phyloP scores from a whole-genome alignment of 2,329 filamentous ascomycete genomes.

The Penicillium thymicola region DNA sequence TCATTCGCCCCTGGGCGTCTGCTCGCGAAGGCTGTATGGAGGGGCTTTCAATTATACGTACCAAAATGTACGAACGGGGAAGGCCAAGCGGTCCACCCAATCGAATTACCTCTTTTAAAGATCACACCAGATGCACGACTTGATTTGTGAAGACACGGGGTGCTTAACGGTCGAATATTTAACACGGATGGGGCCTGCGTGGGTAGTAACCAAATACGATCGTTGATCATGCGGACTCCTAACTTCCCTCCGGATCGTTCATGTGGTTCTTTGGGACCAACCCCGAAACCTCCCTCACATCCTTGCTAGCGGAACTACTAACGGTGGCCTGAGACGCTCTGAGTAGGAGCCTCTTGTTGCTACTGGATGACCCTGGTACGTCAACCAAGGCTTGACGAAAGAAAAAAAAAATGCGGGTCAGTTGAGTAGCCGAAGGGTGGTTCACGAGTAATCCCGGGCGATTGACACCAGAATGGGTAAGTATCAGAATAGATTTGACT shows the following conservation, averaged over 20 bases:
- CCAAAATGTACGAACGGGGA: conserved; percentile 27
- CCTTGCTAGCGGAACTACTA: conserved; percentile 8
- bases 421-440: conserved; percentile 19
- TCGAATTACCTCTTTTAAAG: conserved; percentile 1
- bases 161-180: conserved; percentile 2
- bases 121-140: conserved; percentile 2
- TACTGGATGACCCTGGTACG: conserved; percentile 11
- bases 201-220: conserved; percentile 14
- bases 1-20: conserved; percentile 22
- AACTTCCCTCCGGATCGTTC: conserved; percentile 10
- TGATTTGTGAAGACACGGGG: conserved; percentile 1
- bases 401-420: conserved; percentile 17
- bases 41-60: conserved; percentile 24
- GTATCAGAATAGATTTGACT: conserved; percentile 18
- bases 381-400: conserved; percentile 9
- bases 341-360: neutral
- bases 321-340: neutral
- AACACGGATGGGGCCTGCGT: conserved; percentile 6
- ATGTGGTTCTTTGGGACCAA: conserved; percentile 5
- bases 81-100: conserved; percentile 15
- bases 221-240: conserved; percentile 1
- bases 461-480: conserved; percentile 13
- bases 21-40: conserved; percentile 26
- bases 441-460: conserved; percentile 12
- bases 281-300: conserved; percentile 1